Evolutionary conservation across 441 rosid genomes (phyloP).

Genomic region (Bruguiera hainesii): DNA sequence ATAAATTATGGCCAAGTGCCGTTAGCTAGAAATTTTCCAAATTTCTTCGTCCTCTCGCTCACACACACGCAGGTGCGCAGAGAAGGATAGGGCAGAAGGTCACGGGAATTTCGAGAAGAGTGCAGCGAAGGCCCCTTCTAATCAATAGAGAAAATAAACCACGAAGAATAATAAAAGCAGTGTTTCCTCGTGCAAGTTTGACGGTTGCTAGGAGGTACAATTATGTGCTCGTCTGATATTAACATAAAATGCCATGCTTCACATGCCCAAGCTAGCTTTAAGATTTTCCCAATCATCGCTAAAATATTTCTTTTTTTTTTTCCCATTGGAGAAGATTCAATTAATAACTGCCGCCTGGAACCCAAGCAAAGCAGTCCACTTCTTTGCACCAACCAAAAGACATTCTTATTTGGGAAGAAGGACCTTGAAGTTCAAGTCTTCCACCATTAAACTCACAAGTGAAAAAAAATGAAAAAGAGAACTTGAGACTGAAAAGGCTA

Average conservation of each 20-base stretch:
- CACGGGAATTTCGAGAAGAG: too few species aligned
- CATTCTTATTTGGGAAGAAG: constrained; percentile 14
- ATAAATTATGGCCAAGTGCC: too few species aligned
- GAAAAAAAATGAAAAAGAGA: background rate
- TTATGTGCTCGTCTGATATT: background rate
- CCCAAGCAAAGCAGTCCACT: background rate
- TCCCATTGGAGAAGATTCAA: background rate
- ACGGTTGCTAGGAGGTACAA: background rate
- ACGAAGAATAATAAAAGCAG: background rate
- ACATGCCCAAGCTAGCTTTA: too few species aligned
- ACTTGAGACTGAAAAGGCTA: background rate
- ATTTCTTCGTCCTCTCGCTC: too few species aligned
- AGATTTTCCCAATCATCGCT: background rate
- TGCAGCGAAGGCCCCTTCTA: too few species aligned
- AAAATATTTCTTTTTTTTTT: background rate
- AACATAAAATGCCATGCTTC: too few species aligned
- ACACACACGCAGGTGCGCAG: too few species aligned
- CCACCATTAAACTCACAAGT: constrained; percentile 15
- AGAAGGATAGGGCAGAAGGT: too few species aligned
- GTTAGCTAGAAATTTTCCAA: too few species aligned
- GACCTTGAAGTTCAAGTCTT: constrained; percentile 10
- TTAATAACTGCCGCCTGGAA: too few species aligned
- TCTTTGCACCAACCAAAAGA: background rate
- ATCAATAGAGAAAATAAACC: too few species aligned
- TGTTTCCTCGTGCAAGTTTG: background rate